phyloP scores from a whole-genome alignment of 306 rosid species.

The Macrotyloma uniflorum region DNA sequence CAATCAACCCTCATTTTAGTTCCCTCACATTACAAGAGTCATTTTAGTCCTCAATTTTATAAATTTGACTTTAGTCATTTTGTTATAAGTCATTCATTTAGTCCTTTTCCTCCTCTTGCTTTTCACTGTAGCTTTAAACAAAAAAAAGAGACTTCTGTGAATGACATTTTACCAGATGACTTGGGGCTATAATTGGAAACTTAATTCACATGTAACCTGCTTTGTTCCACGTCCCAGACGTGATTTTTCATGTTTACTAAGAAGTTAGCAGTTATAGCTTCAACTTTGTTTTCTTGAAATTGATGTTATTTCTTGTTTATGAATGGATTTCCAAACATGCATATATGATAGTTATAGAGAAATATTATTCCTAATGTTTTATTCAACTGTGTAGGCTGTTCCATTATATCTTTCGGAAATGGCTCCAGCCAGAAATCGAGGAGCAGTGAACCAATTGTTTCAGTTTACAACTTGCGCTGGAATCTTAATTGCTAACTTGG shows the following conservation, averaged over 20 bases:
- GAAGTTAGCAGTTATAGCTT: background rate
- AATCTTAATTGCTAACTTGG: conserved; percentile 69
- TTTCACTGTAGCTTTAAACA: background rate
- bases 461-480: conserved; percentile 92
- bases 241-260: background rate
- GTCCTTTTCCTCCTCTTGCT: background rate
- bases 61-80: too few relatives aligned
- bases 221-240: too few relatives aligned
- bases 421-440: conserved; percentile 90
- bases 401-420: conserved; percentile 95
- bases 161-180: too few relatives aligned
- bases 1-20: background rate
- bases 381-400: conserved; percentile 69
- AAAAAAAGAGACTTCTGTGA: background rate
- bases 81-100: too few relatives aligned
- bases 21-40: background rate
- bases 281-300: background rate
- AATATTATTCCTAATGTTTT: conserved; percentile 1
- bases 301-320: background rate
- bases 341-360: background rate
- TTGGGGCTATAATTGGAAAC: too few relatives aligned
- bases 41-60: background rate
- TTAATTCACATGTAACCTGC: background rate
- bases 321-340: background rate
- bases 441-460: conserved; percentile 91